Base-by-base conservation (phyloP, 345 rosid genomes). In the Dipteronia dyeriana region DNA sequence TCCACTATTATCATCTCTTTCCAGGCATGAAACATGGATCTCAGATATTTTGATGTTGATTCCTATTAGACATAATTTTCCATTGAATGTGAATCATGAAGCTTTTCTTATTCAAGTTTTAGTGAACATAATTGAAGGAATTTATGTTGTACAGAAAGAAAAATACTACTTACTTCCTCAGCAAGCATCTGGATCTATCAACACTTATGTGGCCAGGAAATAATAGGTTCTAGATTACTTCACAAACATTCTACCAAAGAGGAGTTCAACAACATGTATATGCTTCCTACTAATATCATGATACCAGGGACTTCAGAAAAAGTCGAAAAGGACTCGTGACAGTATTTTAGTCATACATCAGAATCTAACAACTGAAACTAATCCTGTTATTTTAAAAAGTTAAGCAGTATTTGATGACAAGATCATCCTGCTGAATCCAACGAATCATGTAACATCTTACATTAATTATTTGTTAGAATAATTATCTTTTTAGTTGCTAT, bases 341-440 rank as follows among this genome's bases (percentile, higher is more conserved):
- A 41, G 45, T 9, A 41, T 7, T 41, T 7, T 41, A 9, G 45
- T 41, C 45, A 8, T 41, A 41, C 45, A 8, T 41, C 45, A 41
- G 45, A 41, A 25, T 25, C 51, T 20, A 22, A 45, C 56, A 43
- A 68, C 17, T 41, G n/a, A 45, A 23, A 45, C 57, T 9, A 45
- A 41, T 7, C 0, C 9, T 38, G 10, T 11, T 7, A 39, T 10
- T 41, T 14, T 22, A 20, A 68, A 22, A 43, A 43, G 56, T 26
- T 14, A 31, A 19, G 54, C 71, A 68, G 51, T 16, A 20, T 34
- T 34, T 11, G 17, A 22, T n/a, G 34, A 22, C 57, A 68, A 45
- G 31, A 68, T 68, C 43, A 54, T 20, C 68, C 68, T 64, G 2
- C n/a, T 29, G 41, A 54, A 54, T 54, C 60, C 60, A 65, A 29